These are phyloP conservation scores for Clathrospora elynae DNA, from an alignment of 2,329 filamentous ascomycete species.

Conservation along the genomic window DNA sequence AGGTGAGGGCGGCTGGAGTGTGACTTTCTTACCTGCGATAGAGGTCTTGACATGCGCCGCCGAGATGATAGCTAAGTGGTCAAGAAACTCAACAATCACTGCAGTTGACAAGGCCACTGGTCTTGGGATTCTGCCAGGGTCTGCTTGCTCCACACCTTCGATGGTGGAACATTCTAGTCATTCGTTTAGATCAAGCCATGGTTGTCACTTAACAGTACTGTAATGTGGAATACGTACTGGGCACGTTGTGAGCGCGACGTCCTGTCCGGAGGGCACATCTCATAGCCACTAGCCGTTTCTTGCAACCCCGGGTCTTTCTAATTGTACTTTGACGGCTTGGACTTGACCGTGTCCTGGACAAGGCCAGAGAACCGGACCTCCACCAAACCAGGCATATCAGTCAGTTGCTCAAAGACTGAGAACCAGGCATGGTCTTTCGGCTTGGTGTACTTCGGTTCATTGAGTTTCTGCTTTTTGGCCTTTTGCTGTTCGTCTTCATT, in stretches of 20 bases:
- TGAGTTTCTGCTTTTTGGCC: not conserved
- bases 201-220: too few relatives aligned
- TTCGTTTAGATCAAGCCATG: not conserved
- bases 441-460: not conserved
- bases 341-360: not conserved
- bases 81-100: slow-evolving; percentile 31
- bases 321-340: not conserved
- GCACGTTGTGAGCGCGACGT: not conserved
- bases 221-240: not conserved
- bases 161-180: slow-evolving; percentile 11
- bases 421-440: not conserved
- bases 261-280: not conserved
- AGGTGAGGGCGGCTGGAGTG: slow-evolving; percentile 21
- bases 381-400: not conserved
- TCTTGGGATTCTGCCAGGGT: slow-evolving; percentile 1
- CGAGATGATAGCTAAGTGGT: slow-evolving; percentile 21
- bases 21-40: slow-evolving; percentile 24
- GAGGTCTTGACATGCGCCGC: slow-evolving; percentile 19
- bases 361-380: not conserved
- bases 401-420: slow-evolving; percentile 1
- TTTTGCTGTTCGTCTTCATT: not conserved
- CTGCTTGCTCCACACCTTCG: slow-evolving; percentile 6
- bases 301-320: too few relatives aligned
- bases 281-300: too few relatives aligned
- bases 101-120: not conserved